Evolutionary conservation across 805 yeast genomes (phyloP).

Genomic region (Wickerhamiella alocasiicola): DNA sequence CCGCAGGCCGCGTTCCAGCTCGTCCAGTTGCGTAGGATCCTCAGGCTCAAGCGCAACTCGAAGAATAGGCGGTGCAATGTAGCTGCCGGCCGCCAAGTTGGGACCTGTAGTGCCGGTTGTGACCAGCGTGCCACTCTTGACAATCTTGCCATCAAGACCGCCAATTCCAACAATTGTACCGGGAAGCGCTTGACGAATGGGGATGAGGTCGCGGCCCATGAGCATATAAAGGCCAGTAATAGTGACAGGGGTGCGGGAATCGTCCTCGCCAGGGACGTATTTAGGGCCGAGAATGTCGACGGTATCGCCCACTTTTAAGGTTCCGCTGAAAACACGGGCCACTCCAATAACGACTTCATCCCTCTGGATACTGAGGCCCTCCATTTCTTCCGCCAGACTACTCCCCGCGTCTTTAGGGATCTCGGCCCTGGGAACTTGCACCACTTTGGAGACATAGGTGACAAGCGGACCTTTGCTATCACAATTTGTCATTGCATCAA

Average conservation of each 20-base stretch:
- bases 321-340: slow-evolving; percentile 81
- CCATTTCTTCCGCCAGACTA: slow-evolving; percentile 20
- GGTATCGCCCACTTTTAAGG: slow-evolving; percentile 59
- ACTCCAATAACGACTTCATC: slow-evolving; percentile 72
- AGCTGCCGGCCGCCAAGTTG: slow-evolving; percentile 64
- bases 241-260: slow-evolving; percentile 38
- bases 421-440: slow-evolving; percentile 73
- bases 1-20: slow-evolving; percentile 64
- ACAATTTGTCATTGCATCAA: slow-evolving; percentile 49
- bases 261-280: slow-evolving; percentile 53
- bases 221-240: slow-evolving; percentile 62
- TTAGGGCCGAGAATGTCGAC: slow-evolving; percentile 76
- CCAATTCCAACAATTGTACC: slow-evolving; percentile 93
- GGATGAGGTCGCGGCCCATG: slow-evolving; percentile 85
- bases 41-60: slow-evolving; percentile 93
- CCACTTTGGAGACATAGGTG: slow-evolving; percentile 81
- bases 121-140: slow-evolving; percentile 78
- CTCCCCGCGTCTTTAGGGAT: slow-evolving; percentile 61
- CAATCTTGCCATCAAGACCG: slow-evolving; percentile 68
- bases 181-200: slow-evolving; percentile 73
- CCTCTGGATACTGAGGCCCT: slow-evolving; percentile 24
- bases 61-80: slow-evolving; percentile 79
- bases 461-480: slow-evolving; percentile 50
- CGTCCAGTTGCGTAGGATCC: slow-evolving; percentile 66
- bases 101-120: slow-evolving; percentile 46